These are phyloP conservation scores for Abrus precatorius DNA, from an alignment of 306 rosid genomes.

Conservation along the genomic window DNA sequence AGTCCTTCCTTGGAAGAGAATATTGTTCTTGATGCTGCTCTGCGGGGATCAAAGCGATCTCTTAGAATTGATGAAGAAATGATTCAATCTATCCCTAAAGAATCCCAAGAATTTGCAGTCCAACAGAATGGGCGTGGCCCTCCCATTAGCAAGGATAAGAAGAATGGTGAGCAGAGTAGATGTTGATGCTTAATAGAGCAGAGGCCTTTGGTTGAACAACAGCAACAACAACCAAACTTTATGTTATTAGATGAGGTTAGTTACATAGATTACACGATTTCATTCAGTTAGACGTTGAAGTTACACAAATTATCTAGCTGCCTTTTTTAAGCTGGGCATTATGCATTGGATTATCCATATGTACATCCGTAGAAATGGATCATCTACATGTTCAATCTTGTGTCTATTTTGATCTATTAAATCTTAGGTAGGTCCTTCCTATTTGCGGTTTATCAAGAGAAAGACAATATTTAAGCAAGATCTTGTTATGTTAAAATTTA, in stretches of 20 bases:
- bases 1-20: slow-evolving; percentile 66
- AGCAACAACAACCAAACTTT: too few species aligned
- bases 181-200: slow-evolving; percentile 49
- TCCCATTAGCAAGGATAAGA: slow-evolving; percentile 57
- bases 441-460: not conserved
- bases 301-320: slow-evolving; percentile 59
- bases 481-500: not conserved
- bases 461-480: not conserved
- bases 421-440: not conserved
- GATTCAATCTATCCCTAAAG: slow-evolving; percentile 47
- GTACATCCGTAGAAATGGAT: slow-evolving; percentile 6
- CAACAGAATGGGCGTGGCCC: slow-evolving; percentile 52
- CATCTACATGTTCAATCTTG: not conserved
- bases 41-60: slow-evolving; percentile 74
- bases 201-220: not conserved
- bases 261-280: too few species aligned
- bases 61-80: slow-evolving; percentile 70
- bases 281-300: too few species aligned
- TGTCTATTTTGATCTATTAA: not conserved
- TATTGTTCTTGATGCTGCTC: slow-evolving; percentile 78
- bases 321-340: slow-evolving; percentile 73
- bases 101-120: slow-evolving; percentile 63
- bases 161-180: slow-evolving; percentile 50
- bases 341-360: slow-evolving; percentile 40
- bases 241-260: too few species aligned